Evolutionary conservation across 2,329 filamentous ascomycete genomes (phyloP).

Genomic region (Onygenales sp.): DNA sequence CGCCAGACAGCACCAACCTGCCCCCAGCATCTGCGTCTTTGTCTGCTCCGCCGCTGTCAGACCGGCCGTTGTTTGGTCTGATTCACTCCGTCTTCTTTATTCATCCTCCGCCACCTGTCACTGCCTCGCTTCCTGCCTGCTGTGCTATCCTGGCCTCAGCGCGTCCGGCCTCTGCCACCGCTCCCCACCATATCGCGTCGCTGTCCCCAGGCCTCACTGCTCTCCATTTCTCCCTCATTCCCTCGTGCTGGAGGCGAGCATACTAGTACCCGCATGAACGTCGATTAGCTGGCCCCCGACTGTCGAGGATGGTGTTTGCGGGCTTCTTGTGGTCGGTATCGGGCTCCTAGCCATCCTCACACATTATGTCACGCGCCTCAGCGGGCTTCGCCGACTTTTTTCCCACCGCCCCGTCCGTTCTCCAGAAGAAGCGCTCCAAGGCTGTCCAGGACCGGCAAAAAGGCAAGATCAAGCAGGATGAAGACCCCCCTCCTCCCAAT

Average conservation of each 20-base stretch:
- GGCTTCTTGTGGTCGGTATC: conserved; percentile 21
- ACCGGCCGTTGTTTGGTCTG: too few relatives aligned
- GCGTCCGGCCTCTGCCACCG: background rate
- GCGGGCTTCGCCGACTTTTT: conserved; percentile 83
- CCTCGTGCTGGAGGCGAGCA: background rate
- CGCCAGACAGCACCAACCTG: too few relatives aligned
- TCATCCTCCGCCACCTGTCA: too few relatives aligned
- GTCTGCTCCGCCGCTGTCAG: too few relatives aligned
- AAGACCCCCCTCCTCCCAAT: conserved; percentile 7
- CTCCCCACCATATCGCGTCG: conserved; percentile 3
- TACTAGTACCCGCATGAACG: conserved; percentile 1
- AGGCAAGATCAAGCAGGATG: conserved; percentile 36
- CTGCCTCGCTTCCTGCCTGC: background rate
- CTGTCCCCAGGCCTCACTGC: background rate
- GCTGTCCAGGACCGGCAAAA: conserved; percentile 51
- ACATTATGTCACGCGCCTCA: conserved; percentile 71
- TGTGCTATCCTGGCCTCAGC: background rate
- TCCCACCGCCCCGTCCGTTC: conserved; percentile 62
- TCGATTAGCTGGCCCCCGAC: background rate
- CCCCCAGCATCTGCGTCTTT: too few relatives aligned
- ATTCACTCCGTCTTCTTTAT: too few relatives aligned
- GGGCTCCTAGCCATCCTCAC: conserved; percentile 35
- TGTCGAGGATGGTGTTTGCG: conserved; percentile 32
- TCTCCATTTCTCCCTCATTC: background rate
- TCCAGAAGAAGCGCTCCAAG: conserved; percentile 39